These are phyloP conservation scores for Ophiostoma montium DNA, from an alignment of 2,329 filamentous ascomycete species.

Conservation along the genomic window DNA sequence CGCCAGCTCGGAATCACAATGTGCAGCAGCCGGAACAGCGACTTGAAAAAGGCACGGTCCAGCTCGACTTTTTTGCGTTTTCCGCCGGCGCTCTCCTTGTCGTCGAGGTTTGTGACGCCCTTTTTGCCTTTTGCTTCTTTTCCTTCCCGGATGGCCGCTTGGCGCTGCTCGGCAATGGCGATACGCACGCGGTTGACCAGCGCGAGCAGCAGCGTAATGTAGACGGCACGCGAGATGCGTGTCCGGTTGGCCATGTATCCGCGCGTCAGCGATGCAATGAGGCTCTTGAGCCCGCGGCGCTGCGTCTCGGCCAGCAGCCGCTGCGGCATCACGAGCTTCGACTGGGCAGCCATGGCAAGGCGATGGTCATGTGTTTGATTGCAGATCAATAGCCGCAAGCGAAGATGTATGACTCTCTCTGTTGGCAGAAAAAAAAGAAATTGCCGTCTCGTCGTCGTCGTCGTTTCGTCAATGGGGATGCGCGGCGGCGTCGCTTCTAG, in stretches of 20 bases:
- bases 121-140: slow-evolving; percentile 13
- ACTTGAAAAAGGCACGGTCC: slow-evolving; percentile 69
- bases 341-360: slow-evolving; percentile 38
- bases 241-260: slow-evolving; percentile 71
- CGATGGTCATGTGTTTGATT: too few species aligned
- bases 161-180: slow-evolving; percentile 82
- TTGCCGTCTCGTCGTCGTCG: neutral
- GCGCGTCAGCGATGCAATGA: slow-evolving; percentile 51
- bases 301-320: slow-evolving; percentile 29
- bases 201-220: slow-evolving; percentile 66
- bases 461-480: neutral
- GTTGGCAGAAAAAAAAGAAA: too few species aligned
- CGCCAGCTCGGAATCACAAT: slow-evolving; percentile 86
- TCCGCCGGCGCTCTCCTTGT: neutral
- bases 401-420: too few species aligned
- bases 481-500: neutral
- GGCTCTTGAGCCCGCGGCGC: slow-evolving; percentile 49
- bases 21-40: slow-evolving; percentile 59
- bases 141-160: slow-evolving; percentile 44
- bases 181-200: slow-evolving; percentile 78
- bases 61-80: slow-evolving; percentile 74
- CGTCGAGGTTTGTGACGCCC: neutral
- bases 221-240: slow-evolving; percentile 69
- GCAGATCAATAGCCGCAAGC: too few species aligned
- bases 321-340: slow-evolving; percentile 47